Base-by-base conservation (phyloP, 1,139 yeast genomes). In the Meyerozyma guilliermondii region DNA sequence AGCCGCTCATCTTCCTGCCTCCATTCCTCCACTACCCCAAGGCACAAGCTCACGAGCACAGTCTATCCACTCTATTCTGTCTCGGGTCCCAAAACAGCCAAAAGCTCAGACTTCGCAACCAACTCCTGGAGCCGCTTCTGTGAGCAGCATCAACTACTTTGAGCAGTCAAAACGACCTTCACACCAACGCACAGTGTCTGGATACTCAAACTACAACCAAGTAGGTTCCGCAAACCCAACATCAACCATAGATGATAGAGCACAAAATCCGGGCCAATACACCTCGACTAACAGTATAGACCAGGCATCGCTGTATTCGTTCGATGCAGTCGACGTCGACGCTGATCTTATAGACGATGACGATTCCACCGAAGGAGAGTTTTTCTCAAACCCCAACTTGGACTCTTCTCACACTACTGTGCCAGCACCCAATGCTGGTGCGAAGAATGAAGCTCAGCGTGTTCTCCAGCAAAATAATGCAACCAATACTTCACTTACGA, bases 321-420 rank as follows among this genome's bases (percentile, higher is more conserved):
- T 60, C 41, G 65, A 63, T 39, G 70, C 64, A 16, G 60, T 60
- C 27, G 65, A 60, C 3, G 36, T 33, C 9, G 70, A 60, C 17
- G 65, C 58, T 17, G 61, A 58, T 37, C 54, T 55, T 26, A 53
- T 60, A 26, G 68, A 60, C 42, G 68, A 65, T 35, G 69, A 62
- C 36, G 51, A 54, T 1, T 64, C 68, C 4, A 64, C 63, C 9
- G 72, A 65, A 39, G 71, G 62, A 5, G 66, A 62, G 20, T 46
- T 39, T 29, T 53, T 50, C 36, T 31, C 47, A 7, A 38, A 22
- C 39, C 43, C n/a, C 11, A 17, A 16, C 36, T 37, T 42, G n/a
- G 22, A 31, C 38, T 48, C 56, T 2, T 46, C 55, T 1, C 42
- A 47, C 22, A 44, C 54, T 6, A n/a, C 26, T 20, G 22, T 27